Base-by-base conservation (phyloP, 1,284 basidiomycete genomes). In the Cutaneotrichosporon arboriforme region DNA sequence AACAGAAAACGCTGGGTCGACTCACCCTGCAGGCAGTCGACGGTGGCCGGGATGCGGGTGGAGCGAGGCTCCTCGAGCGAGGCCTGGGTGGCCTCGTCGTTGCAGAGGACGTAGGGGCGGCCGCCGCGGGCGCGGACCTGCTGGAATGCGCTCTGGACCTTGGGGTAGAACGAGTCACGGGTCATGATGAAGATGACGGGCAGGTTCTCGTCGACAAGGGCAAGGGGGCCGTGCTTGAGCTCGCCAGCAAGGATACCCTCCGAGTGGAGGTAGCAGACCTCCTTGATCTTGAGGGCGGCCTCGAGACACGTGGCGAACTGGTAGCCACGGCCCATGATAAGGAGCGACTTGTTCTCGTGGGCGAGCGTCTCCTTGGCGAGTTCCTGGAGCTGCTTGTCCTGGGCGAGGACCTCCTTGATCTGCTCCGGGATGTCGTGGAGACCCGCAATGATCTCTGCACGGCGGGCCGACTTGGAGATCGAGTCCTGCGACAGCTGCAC, bases 181-280 rank as follows among this genome's bases (percentile, higher is more conserved):
- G 96, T 98, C 93, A 97, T 97, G 80, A 98, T 84, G 78, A 99
- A 89, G 78, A 97, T 92, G 62, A 96, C 89, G 9, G 90, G 92
- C 84, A 96, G 93, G 78, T 93, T 91, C 79, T 97, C 94, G 75
- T 98, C 94, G 70, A 98, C 88, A 60, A 98, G 79, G 50, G 96
- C 94, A 51, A 98, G 84, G 50, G 96, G 96, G 47, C 96, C 96
- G 75, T 99, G 96, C 53, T 51, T 98, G 65, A 98, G 81, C 79
- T 99, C 96, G 65, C 94, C 94, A 37, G 94, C 94, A 51, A 98
- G 84, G 73, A 98, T 97, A 41, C 49, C 53, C 51, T 59, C 57
- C 26, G 53, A 55, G 57, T 59, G 54, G 26, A 59, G 39, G 48
- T 92, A 91, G 13, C 77, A 78, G 73, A 97, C 92, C 81, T 98